Evolutionary conservation across 441 rosid genomes (phyloP), one percentile per base, ranked within the genome.

Genomic region (Adansonia grandidieri): DNA sequence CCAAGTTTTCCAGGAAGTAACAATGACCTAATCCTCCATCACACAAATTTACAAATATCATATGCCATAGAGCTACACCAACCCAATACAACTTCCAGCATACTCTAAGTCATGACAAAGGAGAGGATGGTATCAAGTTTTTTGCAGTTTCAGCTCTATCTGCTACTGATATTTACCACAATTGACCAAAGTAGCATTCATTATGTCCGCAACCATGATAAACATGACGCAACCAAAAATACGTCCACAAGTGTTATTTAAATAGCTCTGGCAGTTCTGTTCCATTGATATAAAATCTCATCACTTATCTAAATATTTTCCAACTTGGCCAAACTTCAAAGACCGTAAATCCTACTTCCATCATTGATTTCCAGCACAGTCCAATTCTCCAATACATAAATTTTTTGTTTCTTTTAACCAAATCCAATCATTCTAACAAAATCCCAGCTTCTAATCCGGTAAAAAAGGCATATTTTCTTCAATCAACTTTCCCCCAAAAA

Each of bases 321-420:
- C 28, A 50, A 71, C 19, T 71, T 53, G 4, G 28, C 24, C 47
- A 53, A 10, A 75, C 60, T 48, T 75, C 28, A 47, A 74, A n/a
- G 44, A n/a, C 61, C 70, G 19, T 74, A 74, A 24, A 45, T 44
- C 14, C 69, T 47, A 74, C 2, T 44, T 74, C 77, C 44, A 70
- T 50, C 10, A 68, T 48, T 22, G 19, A 70, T 58, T 24, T 28
- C 54, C 54, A 28, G 32, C 58, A 11, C 28, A 24, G n/a, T 61
- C 28, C 11, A 60, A 62, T 32, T 64, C 57, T 32, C 50, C 62
- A n/a, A 48, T 24, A 15, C 48, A 32, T 56, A 57, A 73, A 17
- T 15, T 28, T 24, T 7, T 53, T 61, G 50, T 37, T n/a, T 10
- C n/a, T 32, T 53, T 32, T 71, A 71, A 71, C 47, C 63, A 71